Base-by-base conservation (phyloP, 331 rosid genomes). In the Rhamnella rubrinervis region DNA sequence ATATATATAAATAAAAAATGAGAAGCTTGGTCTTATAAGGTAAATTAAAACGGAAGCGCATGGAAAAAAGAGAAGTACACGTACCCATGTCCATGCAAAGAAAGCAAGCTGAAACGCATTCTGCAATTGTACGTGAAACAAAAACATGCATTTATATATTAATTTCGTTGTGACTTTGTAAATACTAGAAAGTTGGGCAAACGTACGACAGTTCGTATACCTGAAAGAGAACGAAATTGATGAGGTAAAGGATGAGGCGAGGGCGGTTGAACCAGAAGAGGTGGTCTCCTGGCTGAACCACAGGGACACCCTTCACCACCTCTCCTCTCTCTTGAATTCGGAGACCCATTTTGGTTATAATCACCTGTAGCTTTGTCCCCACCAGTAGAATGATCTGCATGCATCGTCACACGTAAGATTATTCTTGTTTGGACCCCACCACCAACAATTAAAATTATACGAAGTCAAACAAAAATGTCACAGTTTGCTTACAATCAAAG, bases 51-150 rank as follows among this genome's bases (percentile, higher is more conserved):
- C 55, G 17, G 26, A 49, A n/a, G n/a, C 31, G 23, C 12, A 23
- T 58, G 25, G 6, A 56, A 26, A 26, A 16, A 9, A 37, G 31
- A 40, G 37, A 21, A 12, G 15, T 0, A 2, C 23, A 37, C 91
- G 81, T 81, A 91, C 98, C 81, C 83, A 78, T 57, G 91, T 83
- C 96, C 97, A 93, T 39, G 92, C 68, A 63, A 93, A 77, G 82
- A 88, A 93, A 51, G 98, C 97, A 31, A 93, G 93, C 79, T 93
- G 97, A 73, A 93, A 93, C 25, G 97, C 91, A 64, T 93, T 93
- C 87, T 91, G 97, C 72, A 72, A 51, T 5, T 23, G 39, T 31
- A 31, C 31, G 6, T 50, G 28, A 52, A 37, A 6, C 44, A 7
- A 37, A 26, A 47, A 72, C 20, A 66, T 12, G 11, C 18, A 62